Base-by-base conservation (phyloP, 202 grass and related monocot genomes). In the Setaria italica region DNA sequence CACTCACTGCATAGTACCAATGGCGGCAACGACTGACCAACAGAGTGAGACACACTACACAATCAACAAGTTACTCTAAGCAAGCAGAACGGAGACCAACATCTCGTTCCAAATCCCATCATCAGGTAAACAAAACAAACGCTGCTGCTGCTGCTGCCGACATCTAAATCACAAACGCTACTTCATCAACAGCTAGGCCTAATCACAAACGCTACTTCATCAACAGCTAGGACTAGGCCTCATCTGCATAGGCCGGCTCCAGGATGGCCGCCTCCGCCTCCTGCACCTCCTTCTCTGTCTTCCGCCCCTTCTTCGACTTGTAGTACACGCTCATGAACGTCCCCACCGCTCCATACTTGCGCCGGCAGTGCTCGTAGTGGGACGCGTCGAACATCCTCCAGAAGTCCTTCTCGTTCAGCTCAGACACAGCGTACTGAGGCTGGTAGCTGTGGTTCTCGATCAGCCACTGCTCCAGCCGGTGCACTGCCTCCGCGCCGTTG, bases 271-370 rank as follows among this genome's bases (percentile, higher is more conserved):
- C 87, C 85, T 97, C 92, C 2, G 95, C 95, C 67, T 97, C 95
- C 72, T 91, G 90, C 77, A 97, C 92, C 89, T 97, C 92, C 89
- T 97, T 97, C 92, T 97, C 95, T 0, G 92, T 95, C 91, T 97
- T 97, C 82, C 88, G 77, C 32, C 95, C 95, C 74, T 97, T 97
- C 95, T 97, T 97, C 15, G 77, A 83, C 77, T 97, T 97, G 92
- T 97, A 97, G 90, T 95, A 95, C 8, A 95, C 87, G 12, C 90
- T 92, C 95, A 97, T 97, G 80, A 97, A 97, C 10, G 91, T 97
- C 15, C 95, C 95, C 14, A 97, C 76, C 0, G 92, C 91, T 0
- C 89, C 89, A 11, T 97, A 97, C 62, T 93, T 97, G 3, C 8
- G 80, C 17, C 95, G 87, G 59, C 92, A 95, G 48, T 80, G 87